Conservation (phyloP, 331 rosid species). For the Telfairia occidentalis region DNA sequence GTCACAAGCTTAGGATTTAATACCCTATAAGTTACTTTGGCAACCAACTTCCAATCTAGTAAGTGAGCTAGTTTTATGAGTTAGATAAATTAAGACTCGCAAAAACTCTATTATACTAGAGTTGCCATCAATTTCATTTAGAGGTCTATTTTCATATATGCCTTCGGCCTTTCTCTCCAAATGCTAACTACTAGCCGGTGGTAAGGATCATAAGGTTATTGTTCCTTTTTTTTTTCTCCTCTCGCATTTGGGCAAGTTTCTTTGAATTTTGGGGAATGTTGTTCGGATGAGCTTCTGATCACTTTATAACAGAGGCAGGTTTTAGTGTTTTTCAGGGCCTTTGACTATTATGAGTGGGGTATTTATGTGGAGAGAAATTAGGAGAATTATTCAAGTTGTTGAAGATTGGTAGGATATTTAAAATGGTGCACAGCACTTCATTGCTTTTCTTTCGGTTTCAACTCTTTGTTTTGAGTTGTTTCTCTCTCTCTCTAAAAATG, state of each 20-base stretch:
- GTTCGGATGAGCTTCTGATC: neutral
- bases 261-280: neutral
- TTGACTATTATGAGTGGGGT: neutral
- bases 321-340: neutral
- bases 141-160: neutral
- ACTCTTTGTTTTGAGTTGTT: neutral
- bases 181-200: neutral
- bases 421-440: neutral
- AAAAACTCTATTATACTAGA: no score
- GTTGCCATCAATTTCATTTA: no score
- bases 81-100: no score
- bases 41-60: no score
- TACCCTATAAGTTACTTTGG: no score
- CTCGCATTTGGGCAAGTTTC: neutral
- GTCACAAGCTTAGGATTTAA: no score
- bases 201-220: neutral
- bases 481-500: neutral
- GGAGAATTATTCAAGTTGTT: neutral
- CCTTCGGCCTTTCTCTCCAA: neutral
- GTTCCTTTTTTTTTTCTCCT: neutral
- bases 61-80: no score
- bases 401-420: neutral
- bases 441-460: neutral
- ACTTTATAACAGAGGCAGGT: neutral
- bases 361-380: neutral